phyloP scores from a whole-genome alignment of 192 early-diverging fungal genomes.

The Coemansia sp. region DNA sequence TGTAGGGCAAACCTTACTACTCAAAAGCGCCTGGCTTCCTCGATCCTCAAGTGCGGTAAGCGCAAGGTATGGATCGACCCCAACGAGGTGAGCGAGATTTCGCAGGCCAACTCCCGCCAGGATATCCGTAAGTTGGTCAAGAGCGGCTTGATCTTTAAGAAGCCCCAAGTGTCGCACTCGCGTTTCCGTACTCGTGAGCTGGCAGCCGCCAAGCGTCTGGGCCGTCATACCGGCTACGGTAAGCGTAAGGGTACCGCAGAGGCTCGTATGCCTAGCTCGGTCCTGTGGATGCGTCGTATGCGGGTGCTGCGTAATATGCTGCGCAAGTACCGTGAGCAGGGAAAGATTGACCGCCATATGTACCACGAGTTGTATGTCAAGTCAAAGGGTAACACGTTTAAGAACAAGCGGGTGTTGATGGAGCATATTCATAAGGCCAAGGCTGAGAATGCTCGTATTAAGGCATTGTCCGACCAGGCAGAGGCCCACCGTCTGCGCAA shows the following conservation, averaged over 20 bases:
- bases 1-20: constrained; percentile 70
- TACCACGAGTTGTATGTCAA: constrained; percentile 97
- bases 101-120: constrained; percentile 97
- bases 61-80: constrained; percentile 99
- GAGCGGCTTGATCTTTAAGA: constrained; percentile 95
- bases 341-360: constrained; percentile 98
- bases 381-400: constrained; percentile 99
- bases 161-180: constrained; percentile 83
- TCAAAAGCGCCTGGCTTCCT: constrained; percentile 96
- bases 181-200: constrained; percentile 91
- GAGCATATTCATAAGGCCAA: constrained; percentile 99
- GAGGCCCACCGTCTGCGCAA: constrained; percentile 95
- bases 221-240: constrained; percentile 94
- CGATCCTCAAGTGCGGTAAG: constrained; percentile 96
- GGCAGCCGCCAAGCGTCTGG: constrained; percentile 91
- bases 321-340: constrained; percentile 95
- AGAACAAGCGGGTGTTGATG: constrained; percentile 99
- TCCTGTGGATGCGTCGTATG: constrained; percentile 98
- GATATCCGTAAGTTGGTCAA: constrained; percentile 97
- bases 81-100: constrained; percentile 90
- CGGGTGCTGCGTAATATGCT: constrained; percentile 93
- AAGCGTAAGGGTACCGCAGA: constrained; percentile 94
- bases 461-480: constrained; percentile 92
- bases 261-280: constrained; percentile 92
- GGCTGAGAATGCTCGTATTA: constrained; percentile 93